Evolutionary conservation across 2,329 filamentous ascomycete species (phyloP), one percentile per base, ranked within the genome.

Genomic region (Monosporascus ibericus): DNA sequence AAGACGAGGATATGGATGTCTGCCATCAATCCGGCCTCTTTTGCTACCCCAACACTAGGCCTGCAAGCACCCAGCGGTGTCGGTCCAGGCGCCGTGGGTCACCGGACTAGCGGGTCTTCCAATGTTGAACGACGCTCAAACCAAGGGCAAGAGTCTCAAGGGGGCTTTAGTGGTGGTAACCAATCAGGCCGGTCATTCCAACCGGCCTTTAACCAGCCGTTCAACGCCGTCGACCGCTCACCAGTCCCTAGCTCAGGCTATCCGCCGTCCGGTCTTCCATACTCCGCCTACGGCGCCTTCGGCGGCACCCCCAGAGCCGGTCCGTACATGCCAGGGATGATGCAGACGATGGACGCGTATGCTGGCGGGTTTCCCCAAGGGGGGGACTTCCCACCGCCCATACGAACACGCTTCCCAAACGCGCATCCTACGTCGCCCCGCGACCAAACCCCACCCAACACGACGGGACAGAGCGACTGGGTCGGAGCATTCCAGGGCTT

Each of bases 1-100:
- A 99, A 99, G 76, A 96, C 92, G 22, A 85, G 95, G 62, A 99
- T 99, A 64, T 99, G 94, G 94, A 96, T 99, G 90, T 97, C 92
- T 5, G 94, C 94, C 4, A 95, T 99, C 70, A 99, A 99, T 68
- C 94, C 94, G 7, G 94, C 92, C 5, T 96, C 92, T 0, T 96
- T 97, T 69, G 88, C 88, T 24, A 92, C 85, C 57, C 87, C 88
- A 18, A 84, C 84, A 3, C 76, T 89, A 48, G 87, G 87, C 25
- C 75, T 91, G 22, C 85, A 86, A 66, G 83, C 85, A 2, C 84
- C 86, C 1, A 85, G 83, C 56, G 81, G 81, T 27, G 78, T 87
- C 60, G 82, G 83, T 0, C 82, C 83, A 8, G 85, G 84, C 24
- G 82, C 84, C 24, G 79, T 88, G n/a, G 79, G 78, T 47, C 75